These are phyloP conservation scores for Solanum gracilifrons DNA, from an alignment of 257 asterid species.

Conservation along the genomic window DNA sequence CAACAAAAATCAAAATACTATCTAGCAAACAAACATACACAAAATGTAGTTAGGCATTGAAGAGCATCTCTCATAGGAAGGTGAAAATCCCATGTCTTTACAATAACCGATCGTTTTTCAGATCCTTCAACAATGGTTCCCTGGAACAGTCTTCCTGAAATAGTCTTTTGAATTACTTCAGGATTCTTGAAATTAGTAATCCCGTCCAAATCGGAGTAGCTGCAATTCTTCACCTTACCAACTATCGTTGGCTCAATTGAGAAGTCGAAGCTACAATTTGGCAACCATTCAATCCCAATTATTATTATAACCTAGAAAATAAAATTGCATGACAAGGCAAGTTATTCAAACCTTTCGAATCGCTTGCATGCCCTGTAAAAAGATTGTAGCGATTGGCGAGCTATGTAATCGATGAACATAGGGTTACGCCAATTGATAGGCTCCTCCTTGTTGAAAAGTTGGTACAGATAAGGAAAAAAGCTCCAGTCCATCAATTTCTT, in stretches of 20 bases:
- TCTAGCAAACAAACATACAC: neutral
- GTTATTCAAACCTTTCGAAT: neutral
- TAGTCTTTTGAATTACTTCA: neutral
- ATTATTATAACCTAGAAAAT: too few relatives aligned
- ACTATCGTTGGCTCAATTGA: neutral
- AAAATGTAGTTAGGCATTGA: neutral
- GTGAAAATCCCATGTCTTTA: neutral
- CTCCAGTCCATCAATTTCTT: neutral
- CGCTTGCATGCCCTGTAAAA: neutral
- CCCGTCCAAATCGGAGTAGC: neutral
- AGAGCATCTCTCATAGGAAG: neutral
- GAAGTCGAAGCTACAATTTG: neutral
- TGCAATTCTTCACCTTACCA: neutral
- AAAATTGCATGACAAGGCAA: neutral
- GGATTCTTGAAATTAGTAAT: neutral
- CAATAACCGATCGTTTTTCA: neutral
- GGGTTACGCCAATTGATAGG: neutral
- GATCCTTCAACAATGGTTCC: neutral
- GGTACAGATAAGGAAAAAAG: neutral
- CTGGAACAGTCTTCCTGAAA: neutral
- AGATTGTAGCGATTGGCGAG: neutral
- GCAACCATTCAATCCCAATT: too few relatives aligned
- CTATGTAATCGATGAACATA: neutral
- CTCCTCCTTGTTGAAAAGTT: neutral
- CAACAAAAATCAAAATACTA: neutral